Conservation (phyloP, 805 yeast genomes). For the Candida bentonensis region DNA sequence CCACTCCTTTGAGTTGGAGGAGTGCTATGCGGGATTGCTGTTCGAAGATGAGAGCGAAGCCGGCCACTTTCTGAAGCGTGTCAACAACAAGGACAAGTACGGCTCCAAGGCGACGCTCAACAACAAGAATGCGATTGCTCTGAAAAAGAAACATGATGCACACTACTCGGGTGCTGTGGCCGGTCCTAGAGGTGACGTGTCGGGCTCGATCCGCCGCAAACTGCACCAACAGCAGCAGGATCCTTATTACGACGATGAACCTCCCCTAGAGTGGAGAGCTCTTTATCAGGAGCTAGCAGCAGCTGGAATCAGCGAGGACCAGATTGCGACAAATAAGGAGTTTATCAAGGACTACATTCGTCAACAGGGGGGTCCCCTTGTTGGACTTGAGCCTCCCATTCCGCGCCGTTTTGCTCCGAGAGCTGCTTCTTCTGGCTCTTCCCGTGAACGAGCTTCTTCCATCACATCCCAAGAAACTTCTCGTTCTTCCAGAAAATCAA, state of each 20-base stretch:
- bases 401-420: constrained; percentile 37
- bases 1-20: constrained; percentile 89
- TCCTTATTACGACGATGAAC: constrained; percentile 60
- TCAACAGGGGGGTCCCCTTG: constrained; percentile 64
- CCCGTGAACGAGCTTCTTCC: neutral
- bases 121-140: constrained; percentile 78
- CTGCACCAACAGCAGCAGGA: constrained; percentile 16
- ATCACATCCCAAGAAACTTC: neutral
- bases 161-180: constrained; percentile 14
- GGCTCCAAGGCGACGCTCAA: constrained; percentile 75
- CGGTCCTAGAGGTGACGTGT: constrained; percentile 57
- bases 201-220: constrained; percentile 17
- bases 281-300: constrained; percentile 58
- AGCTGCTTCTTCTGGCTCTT: constrained; percentile 15
- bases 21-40: constrained; percentile 70
- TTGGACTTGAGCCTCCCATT: constrained; percentile 73
- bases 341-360: constrained; percentile 68
- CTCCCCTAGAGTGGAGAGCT: constrained; percentile 76
- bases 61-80: constrained; percentile 66
- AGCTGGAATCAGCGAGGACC: constrained; percentile 73
- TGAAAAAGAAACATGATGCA: constrained; percentile 36
- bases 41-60: constrained; percentile 89
- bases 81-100: constrained; percentile 59
- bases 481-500: constrained; percentile 1
- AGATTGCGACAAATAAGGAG: constrained; percentile 76